Evolutionary conservation across 345 rosid species (phyloP), one percentile per base, ranked within the genome.

Genomic region (Raphanus sativus): DNA sequence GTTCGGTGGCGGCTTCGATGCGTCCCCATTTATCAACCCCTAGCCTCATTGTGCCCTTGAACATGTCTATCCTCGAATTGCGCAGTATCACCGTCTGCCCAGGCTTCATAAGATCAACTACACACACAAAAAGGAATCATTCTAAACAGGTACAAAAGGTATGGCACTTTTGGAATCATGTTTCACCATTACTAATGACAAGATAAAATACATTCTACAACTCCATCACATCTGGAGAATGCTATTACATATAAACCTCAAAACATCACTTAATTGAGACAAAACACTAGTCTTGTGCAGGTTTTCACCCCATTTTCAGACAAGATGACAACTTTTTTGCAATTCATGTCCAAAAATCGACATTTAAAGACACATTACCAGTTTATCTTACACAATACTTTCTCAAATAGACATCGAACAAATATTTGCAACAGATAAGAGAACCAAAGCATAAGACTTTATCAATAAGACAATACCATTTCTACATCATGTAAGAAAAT

Each of bases 21-120:
- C 86, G 97, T 13, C 98, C 98, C 98, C 98, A 92, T 75, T 94
- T 92, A 84, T 94, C 98, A 40, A 94, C 98, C 0, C 95, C 93
- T 21, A 94, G 87, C 91, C 98, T 89, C 98, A 94, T 94, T n/a
- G 95, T 85, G 13, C 97, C 86, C 82, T 94, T 94, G 86, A 94
- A 94, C 98, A 94, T 92, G 79, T 89, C 97, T 58, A 94, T 90
- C 90, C 91, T 94, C 1, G 98, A 94, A 80, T 94, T 94, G 0
- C 97, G 90, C 62, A 94, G 77, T 34, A 88, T 90, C 59, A 94
- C 87, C 0, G 97, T 92, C 26, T 83, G 67, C 1, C 92, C 97
- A 0, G 86, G 81, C 74, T 82, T 79, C 95, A 94, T 81, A 0
- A 94, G 63, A 38, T 94, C 98, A 69, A 90, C 98, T 92, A 85